Evolutionary conservation across 441 rosid species (phyloP).

Genomic region (Gossypium trilobum): DNA sequence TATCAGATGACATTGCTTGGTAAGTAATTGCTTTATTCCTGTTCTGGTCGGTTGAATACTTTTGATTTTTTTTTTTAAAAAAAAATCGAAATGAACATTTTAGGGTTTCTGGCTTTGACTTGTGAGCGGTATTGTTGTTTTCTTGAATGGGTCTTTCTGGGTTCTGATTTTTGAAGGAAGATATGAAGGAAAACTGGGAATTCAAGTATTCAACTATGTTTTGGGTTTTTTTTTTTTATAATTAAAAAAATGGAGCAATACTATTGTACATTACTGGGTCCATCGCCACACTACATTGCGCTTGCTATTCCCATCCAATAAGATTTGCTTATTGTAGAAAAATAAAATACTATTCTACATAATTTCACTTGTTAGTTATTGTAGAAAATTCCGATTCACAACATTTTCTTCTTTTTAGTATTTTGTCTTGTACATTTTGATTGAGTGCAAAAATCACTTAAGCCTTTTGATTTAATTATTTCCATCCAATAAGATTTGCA

Average conservation of each 20-base stretch:
- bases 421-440: not conserved
- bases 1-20: not conserved
- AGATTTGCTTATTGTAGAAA: not conserved
- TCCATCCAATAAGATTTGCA: not conserved
- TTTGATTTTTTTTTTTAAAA: not conserved
- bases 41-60: not conserved
- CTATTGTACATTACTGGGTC: not conserved
- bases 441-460: not conserved
- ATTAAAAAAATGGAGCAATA: not conserved
- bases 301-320: not conserved
- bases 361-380: not conserved
- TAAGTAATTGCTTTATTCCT: not conserved
- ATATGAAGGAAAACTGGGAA: not conserved
- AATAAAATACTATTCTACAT: not conserved
- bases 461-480: not conserved
- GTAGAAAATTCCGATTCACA: not conserved
- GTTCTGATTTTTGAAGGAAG: not conserved
- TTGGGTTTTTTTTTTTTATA: slow-evolving; percentile 15
- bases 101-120: slow-evolving; percentile 16
- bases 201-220: not conserved
- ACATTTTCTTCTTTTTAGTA: not conserved
- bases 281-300: not conserved
- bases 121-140: not conserved
- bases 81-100: not conserved
- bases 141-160: not conserved